phyloP scores from a whole-genome alignment of 306 rosid genomes.

The Quercus glauca region DNA sequence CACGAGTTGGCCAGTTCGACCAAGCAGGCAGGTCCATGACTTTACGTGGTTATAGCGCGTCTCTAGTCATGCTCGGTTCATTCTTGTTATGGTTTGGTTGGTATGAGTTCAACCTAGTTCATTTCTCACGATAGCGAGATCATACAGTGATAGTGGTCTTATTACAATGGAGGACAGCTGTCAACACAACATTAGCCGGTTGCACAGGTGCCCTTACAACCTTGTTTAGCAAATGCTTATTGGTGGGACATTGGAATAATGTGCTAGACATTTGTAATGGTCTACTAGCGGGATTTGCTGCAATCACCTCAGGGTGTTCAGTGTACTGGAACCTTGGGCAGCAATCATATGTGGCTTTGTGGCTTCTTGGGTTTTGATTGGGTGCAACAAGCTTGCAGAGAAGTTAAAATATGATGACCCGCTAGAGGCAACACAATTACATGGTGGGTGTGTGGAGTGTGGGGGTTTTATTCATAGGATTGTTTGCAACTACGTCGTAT shows the following conservation, averaged over 20 bases:
- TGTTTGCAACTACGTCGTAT: slow-evolving; percentile 47
- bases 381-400: slow-evolving; percentile 45
- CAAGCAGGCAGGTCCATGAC: slow-evolving; percentile 47
- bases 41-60: slow-evolving; percentile 59
- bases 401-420: slow-evolving; percentile 62
- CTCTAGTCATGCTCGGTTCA: slow-evolving; percentile 60
- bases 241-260: slow-evolving; percentile 70
- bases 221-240: slow-evolving; percentile 54
- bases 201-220: slow-evolving; percentile 64
- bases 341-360: slow-evolving; percentile 67
- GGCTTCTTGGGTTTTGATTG: slow-evolving; percentile 66
- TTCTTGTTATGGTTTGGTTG: slow-evolving; percentile 55
- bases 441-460: slow-evolving; percentile 76
- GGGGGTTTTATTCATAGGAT: slow-evolving; percentile 62
- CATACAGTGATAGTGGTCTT: no score
- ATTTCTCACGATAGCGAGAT: no score
- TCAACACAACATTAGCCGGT: slow-evolving; percentile 71
- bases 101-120: no score
- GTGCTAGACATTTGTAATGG: slow-evolving; percentile 80
- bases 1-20: slow-evolving; percentile 74
- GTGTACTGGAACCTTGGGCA: slow-evolving; percentile 77
- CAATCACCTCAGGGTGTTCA: slow-evolving; percentile 66
- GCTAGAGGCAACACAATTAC: slow-evolving; percentile 73
- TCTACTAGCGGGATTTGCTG: slow-evolving; percentile 63
- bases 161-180: slow-evolving; percentile 40